phyloP scores from a whole-genome alignment of 192 early-diverging fungal genomes.

The Backusella circina region DNA sequence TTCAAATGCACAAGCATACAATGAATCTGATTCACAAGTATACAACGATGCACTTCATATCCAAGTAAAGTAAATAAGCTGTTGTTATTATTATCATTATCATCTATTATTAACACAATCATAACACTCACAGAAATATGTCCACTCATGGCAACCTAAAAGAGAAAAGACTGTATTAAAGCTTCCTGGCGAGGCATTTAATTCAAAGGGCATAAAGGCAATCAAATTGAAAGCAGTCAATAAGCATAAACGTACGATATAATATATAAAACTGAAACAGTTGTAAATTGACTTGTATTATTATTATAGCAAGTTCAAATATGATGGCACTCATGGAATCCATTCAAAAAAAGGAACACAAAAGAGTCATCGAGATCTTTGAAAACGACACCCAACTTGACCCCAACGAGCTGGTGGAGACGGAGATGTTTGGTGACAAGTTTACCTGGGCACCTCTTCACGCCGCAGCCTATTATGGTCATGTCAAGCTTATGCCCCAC shows the following conservation, averaged over 20 bases:
- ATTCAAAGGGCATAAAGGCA: background rate
- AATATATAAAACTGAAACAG: too few relatives aligned
- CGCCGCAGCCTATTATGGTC: slow-evolving; percentile 80
- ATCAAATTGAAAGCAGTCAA: background rate
- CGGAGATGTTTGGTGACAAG: slow-evolving; percentile 42
- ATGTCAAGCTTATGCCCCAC: slow-evolving; percentile 57
- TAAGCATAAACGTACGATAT: background rate
- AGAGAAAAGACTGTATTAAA: slow-evolving; percentile 10
- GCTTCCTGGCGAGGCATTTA: slow-evolving; percentile 19
- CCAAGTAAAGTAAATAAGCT: slow-evolving; percentile 29
- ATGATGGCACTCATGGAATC: background rate
- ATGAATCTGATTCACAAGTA: slow-evolving; percentile 40
- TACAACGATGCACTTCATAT: slow-evolving; percentile 43
- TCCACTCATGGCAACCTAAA: slow-evolving; percentile 17
- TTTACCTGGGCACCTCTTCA: slow-evolving; percentile 88
- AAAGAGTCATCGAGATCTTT: slow-evolving; percentile 7
- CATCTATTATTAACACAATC: background rate
- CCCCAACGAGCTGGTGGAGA: slow-evolving; percentile 21
- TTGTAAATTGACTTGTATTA: background rate
- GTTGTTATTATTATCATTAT: background rate
- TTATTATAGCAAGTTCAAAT: background rate
- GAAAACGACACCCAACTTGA: slow-evolving; percentile 9
- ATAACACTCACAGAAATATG: slow-evolving; percentile 19
- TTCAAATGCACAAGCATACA: slow-evolving; percentile 48
- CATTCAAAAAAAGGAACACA: slow-evolving; percentile 11